Evolutionary conservation across 331 rosid species (phyloP).

Genomic region (Dryas integrifolia): DNA sequence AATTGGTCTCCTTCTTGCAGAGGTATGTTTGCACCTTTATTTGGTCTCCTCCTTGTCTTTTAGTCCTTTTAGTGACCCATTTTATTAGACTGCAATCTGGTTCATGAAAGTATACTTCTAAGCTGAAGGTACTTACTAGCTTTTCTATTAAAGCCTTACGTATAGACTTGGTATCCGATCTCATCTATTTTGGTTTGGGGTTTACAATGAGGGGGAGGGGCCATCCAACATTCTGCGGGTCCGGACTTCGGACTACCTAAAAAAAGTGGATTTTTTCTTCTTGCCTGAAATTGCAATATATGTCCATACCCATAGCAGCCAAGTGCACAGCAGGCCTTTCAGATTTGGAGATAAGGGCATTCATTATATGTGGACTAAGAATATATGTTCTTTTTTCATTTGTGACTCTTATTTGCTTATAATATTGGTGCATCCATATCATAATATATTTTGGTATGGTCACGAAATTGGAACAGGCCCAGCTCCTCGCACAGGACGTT

Average conservation of each 20-base stretch:
- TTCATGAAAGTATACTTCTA: neutral
- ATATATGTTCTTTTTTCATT: neutral
- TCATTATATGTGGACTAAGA: neutral
- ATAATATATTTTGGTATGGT: neutral
- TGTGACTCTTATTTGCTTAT: neutral
- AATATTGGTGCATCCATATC: neutral
- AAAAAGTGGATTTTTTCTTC: neutral
- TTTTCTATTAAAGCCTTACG: neutral
- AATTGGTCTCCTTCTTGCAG: constrained; percentile 84
- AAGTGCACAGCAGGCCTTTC: neutral
- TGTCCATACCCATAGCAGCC: neutral
- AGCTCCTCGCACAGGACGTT: constrained; percentile 76
- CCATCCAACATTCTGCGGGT: neutral
- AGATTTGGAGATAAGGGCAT: neutral
- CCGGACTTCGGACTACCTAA: neutral
- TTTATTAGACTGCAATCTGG: neutral
- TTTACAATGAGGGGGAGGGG: neutral
- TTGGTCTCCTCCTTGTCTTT: neutral
- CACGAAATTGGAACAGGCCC: constrained; percentile 61
- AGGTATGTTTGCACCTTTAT: constrained; percentile 50
- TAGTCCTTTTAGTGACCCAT: neutral
- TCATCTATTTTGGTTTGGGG: neutral
- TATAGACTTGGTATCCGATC: neutral
- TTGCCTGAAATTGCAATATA: neutral
- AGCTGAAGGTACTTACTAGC: neutral